Conservation (phyloP, 306 rosid species). For the Datisca glomerata region DNA sequence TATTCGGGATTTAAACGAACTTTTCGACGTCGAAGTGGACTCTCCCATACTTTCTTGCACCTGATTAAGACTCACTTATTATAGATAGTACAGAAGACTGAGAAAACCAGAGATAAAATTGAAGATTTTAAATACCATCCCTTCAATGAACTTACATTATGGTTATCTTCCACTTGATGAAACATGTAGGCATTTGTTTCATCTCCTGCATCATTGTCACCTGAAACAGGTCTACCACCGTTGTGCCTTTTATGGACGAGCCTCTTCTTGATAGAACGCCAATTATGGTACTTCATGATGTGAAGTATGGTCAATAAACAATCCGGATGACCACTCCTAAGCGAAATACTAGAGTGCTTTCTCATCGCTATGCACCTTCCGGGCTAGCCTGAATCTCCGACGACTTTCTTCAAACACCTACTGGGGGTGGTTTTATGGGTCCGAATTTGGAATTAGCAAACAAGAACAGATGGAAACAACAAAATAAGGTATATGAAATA, state of each 20-base stretch:
- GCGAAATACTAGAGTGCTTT: slow-evolving; percentile 7
- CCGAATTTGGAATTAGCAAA: too few relatives aligned
- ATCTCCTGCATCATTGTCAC: neutral
- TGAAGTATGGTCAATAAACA: slow-evolving; percentile 46
- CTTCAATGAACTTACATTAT: too few relatives aligned
- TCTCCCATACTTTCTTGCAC: slow-evolving; percentile 17
- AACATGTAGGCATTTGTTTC: neutral
- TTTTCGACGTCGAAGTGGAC: slow-evolving; percentile 15
- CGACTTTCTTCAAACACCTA: too few relatives aligned
- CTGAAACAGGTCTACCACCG: slow-evolving; percentile 6
- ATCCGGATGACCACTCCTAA: slow-evolving; percentile 23
- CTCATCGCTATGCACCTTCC: too few relatives aligned
- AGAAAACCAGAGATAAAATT: too few relatives aligned
- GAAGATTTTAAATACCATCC: too few relatives aligned
- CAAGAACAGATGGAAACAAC: too few relatives aligned
- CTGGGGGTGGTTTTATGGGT: too few relatives aligned
- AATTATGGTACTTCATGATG: slow-evolving; percentile 44
- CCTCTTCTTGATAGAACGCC: slow-evolving; percentile 50
- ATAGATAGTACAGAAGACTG: too few relatives aligned
- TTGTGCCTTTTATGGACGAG: slow-evolving; percentile 18
- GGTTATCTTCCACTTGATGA: too few relatives aligned
- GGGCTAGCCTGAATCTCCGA: too few relatives aligned
- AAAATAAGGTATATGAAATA: too few relatives aligned
- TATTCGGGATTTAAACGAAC: slow-evolving; percentile 36
- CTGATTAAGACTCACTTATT: slow-evolving; percentile 31